Percentiles rank a stretch among this genome's conserved stretches.
These are phyloP conservation scores for Triticum dicoccoides DNA, from an alignment of 176 grass and related monocot species.

Conservation along the genomic window DNA sequence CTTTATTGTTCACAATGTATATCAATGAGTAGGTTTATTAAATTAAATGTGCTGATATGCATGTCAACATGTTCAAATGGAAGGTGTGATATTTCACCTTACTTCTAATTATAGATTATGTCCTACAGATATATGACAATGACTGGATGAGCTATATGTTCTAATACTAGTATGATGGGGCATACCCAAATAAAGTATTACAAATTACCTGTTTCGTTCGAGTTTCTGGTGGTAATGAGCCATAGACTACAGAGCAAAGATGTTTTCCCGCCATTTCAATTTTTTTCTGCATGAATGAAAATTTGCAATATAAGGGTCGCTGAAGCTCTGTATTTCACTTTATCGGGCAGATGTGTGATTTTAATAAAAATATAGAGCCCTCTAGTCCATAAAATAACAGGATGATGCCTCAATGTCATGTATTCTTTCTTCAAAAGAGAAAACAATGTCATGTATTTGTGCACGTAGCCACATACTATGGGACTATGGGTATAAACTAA, in stretches of 20 bases:
- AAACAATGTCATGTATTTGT: not conserved
- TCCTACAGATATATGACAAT: slow-evolving; percentile 19
- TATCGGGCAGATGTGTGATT: not conserved
- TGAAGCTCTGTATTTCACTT: slow-evolving; percentile 22
- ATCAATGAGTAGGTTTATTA: not conserved
- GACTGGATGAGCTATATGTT: not conserved
- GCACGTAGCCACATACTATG: not conserved
- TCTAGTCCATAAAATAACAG: not conserved
- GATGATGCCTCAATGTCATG: not conserved
- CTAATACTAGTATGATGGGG: not conserved
- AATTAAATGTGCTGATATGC: slow-evolving; percentile 16
- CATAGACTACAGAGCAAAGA: slow-evolving; percentile 97
- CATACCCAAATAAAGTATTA: slow-evolving; percentile 18
- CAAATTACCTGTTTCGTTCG: slow-evolving; percentile 83
- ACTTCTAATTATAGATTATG: slow-evolving; percentile 7
- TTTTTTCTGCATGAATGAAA: slow-evolving; percentile 59
- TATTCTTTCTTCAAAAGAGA: not conserved
- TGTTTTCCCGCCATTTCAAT: slow-evolving; percentile 80
- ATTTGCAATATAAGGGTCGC: slow-evolving; percentile 21
- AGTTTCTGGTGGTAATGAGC: slow-evolving; percentile 95
- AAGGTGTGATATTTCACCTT: not conserved
- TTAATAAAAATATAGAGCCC: not conserved
- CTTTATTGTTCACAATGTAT: not conserved
- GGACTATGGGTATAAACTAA: not conserved
- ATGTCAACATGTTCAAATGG: slow-evolving; percentile 16